A percentile compares a stretch with the other conserved stretches of the same genome.
Evolutionary conservation across 2,329 filamentous ascomycete genomes (phyloP).

Genomic region (Endoconidiophora polonica): DNA sequence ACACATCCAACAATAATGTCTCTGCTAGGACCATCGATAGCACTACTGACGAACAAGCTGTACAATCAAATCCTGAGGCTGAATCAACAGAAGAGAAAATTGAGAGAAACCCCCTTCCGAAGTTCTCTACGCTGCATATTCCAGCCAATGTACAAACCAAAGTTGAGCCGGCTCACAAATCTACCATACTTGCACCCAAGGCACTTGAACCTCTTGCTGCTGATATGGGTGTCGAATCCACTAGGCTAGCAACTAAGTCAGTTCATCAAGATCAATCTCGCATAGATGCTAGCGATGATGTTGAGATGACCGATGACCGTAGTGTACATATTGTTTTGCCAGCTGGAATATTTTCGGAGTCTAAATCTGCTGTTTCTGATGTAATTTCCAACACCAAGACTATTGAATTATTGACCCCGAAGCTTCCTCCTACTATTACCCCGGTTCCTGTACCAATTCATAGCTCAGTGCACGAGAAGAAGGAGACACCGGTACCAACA

Average conservation of each 20-base stretch:
- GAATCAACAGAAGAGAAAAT: too few species aligned
- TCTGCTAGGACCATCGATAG: not conserved
- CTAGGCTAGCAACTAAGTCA: too few species aligned
- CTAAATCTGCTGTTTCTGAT: too few species aligned
- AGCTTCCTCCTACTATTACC: not conserved
- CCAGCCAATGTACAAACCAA: not conserved
- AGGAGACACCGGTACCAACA: not conserved
- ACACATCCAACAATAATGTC: not conserved
- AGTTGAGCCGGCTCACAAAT: not conserved
- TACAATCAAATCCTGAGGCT: not conserved
- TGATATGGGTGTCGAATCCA: not conserved
- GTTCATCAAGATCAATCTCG: not conserved
- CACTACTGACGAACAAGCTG: not conserved
- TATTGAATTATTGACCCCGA: not conserved
- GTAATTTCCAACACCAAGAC: too few species aligned
- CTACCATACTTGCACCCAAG: not conserved
- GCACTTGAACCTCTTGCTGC: not conserved
- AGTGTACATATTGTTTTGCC: not conserved
- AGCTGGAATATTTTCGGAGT: too few species aligned
- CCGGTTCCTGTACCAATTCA: not conserved
- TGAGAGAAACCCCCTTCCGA: too few species aligned
- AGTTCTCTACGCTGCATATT: too few species aligned
- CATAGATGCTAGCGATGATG: not conserved
- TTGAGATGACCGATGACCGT: conserved; percentile 3
- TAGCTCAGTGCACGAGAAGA: not conserved